phyloP scores from a whole-genome alignment of 331 rosid species.

The Erythrophleum ivorense region DNA sequence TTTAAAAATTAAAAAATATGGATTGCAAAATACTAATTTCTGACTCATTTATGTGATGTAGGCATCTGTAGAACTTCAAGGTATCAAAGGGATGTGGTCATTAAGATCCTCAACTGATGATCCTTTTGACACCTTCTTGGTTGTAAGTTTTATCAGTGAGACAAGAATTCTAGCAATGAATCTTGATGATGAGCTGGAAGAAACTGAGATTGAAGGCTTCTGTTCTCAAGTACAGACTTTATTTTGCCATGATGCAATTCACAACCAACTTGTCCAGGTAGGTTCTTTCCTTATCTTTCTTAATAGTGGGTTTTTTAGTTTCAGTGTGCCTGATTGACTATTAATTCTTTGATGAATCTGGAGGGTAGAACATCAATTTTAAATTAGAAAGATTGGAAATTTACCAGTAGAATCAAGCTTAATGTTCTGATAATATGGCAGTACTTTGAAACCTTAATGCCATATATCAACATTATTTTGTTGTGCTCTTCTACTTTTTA shows the following conservation, averaged over 20 bases:
- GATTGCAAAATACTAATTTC: slow-evolving; percentile 22
- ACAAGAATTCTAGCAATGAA: slow-evolving; percentile 98
- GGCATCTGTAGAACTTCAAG: slow-evolving; percentile 99
- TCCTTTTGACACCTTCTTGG: slow-evolving; percentile 86
- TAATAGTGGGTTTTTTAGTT: background rate
- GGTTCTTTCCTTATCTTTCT: slow-evolving; percentile 41
- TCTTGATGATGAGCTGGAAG: slow-evolving; percentile 92
- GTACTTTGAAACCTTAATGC: slow-evolving; percentile 14
- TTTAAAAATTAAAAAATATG: background rate
- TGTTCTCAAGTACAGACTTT: slow-evolving; percentile 89
- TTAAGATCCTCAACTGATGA: slow-evolving; percentile 95
- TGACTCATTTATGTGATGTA: slow-evolving; percentile 43
- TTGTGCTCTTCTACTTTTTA: slow-evolving; percentile 1
- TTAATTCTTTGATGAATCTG: background rate
- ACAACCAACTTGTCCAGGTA: slow-evolving; percentile 97
- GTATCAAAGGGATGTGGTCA: slow-evolving; percentile 99
- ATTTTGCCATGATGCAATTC: slow-evolving; percentile 95
- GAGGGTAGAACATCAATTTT: background rate
- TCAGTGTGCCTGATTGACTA: background rate
- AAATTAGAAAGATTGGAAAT: background rate
- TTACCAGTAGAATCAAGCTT: background rate
- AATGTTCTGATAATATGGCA: slow-evolving; percentile 28
- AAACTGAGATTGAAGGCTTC: slow-evolving; percentile 97
- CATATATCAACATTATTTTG: slow-evolving; percentile 5
- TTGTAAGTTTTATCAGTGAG: slow-evolving; percentile 95